A percentile compares a stretch with the other conserved stretches of the same genome.
These are phyloP conservation scores for Wickerhamomyces strasburgensis DNA, from an alignment of 805 yeast genomes.

Conservation along the genomic window DNA sequence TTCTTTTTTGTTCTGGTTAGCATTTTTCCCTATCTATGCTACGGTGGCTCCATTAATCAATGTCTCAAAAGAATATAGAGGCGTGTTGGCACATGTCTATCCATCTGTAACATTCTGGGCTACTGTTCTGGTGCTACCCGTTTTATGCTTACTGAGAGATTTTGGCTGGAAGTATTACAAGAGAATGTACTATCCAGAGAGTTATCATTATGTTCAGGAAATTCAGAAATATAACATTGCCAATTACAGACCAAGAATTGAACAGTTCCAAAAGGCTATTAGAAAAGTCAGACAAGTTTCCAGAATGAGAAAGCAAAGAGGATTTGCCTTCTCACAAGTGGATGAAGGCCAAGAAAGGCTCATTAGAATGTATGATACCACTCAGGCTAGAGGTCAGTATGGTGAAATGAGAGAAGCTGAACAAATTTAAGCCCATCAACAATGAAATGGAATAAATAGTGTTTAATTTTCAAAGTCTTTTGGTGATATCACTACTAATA, in stretches of 20 bases:
- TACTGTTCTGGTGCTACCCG: slow-evolving; percentile 66
- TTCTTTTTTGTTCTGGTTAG: slow-evolving; percentile 77
- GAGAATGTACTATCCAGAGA: slow-evolving; percentile 86
- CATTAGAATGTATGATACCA: slow-evolving; percentile 92
- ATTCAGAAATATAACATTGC: slow-evolving; percentile 92
- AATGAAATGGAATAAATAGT: too few relatives aligned
- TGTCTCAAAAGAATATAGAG: slow-evolving; percentile 80
- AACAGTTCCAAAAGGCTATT: slow-evolving; percentile 94
- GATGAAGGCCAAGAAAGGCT: slow-evolving; percentile 92
- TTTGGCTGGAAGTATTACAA: slow-evolving; percentile 91
- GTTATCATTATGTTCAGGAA: slow-evolving; percentile 93
- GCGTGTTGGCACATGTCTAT: slow-evolving; percentile 71
- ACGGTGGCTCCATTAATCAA: slow-evolving; percentile 75
- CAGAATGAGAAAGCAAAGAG: slow-evolving; percentile 96
- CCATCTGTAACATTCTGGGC: slow-evolving; percentile 84
- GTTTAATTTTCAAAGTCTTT: too few relatives aligned
- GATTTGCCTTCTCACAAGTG: slow-evolving; percentile 95
- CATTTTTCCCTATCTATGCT: slow-evolving; percentile 83
- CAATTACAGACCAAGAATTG: slow-evolving; percentile 93
- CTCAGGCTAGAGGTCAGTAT: slow-evolving; percentile 71
- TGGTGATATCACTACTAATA: too few relatives aligned
- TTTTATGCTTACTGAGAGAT: slow-evolving; percentile 78
- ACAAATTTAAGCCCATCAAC: too few relatives aligned
- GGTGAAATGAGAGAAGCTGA: slow-evolving; percentile 52
- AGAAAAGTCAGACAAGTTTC: slow-evolving; percentile 97